A percentile compares a stretch with the other conserved stretches of the same genome.
These are phyloP conservation scores for Boletus sp. DNA, from an alignment of 768 basidiomycete genomes.

Conservation along the genomic window DNA sequence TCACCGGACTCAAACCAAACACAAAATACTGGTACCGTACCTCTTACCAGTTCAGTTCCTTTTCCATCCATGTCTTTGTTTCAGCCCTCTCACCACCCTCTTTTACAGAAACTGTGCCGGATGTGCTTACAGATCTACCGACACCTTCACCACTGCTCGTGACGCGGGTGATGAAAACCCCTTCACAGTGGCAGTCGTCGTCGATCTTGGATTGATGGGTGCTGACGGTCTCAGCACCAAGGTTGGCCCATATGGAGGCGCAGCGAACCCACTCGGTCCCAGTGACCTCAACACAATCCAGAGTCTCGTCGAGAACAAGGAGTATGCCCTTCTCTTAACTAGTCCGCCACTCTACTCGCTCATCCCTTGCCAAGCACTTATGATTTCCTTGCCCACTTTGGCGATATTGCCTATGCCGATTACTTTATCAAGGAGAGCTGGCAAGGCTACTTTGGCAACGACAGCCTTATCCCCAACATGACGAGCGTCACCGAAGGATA, in stretches of 20 bases:
- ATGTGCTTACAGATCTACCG: constrained; percentile 23
- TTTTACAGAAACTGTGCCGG: constrained; percentile 23
- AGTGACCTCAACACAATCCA: constrained; percentile 28
- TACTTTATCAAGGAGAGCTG: constrained; percentile 31
- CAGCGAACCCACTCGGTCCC: constrained; percentile 23
- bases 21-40: constrained; percentile 29
- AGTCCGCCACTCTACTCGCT: neutral
- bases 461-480: constrained; percentile 24
- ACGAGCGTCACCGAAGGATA: constrained; percentile 26
- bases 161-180: constrained; percentile 16
- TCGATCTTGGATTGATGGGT: constrained; percentile 29
- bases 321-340: constrained; percentile 12
- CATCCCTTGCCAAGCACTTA: constrained; percentile 16
- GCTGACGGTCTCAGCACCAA: constrained; percentile 28
- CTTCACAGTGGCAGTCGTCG: constrained; percentile 24
- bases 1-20: constrained; percentile 21
- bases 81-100: neutral
- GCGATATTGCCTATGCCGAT: constrained; percentile 27
- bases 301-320: constrained; percentile 27
- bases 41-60: constrained; percentile 22
- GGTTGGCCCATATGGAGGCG: constrained; percentile 23
- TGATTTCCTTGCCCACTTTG: constrained; percentile 26
- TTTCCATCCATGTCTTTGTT: neutral
- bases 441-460: constrained; percentile 29
- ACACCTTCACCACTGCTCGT: constrained; percentile 26